These are phyloP conservation scores for Malassezia equina DNA, from an alignment of 1,284 basidiomycete genomes.

Conservation along the genomic window DNA sequence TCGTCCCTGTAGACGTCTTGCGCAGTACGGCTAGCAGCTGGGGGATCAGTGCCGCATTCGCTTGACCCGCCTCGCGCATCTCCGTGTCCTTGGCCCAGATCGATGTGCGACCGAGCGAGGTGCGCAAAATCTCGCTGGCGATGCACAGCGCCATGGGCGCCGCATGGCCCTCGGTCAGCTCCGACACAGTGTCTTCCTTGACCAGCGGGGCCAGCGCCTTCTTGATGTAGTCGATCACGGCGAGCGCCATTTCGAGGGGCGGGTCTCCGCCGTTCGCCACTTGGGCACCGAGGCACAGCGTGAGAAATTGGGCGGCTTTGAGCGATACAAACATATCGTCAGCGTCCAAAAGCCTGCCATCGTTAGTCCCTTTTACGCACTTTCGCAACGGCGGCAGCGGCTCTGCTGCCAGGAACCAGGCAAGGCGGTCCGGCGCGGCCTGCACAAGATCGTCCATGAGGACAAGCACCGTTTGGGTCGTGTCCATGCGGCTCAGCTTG, in stretches of 20 bases:
- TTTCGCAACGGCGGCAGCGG: conserved; percentile 73
- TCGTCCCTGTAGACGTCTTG: neutral
- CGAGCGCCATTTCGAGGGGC: neutral
- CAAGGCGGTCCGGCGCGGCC: conserved; percentile 52
- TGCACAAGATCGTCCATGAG: conserved; percentile 79
- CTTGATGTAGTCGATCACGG: conserved; percentile 12
- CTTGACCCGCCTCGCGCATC: neutral
- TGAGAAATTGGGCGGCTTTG: conserved; percentile 72
- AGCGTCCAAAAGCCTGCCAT: conserved; percentile 73
- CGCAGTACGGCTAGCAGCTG: conserved; percentile 8
- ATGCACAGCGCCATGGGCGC: conserved; percentile 84
- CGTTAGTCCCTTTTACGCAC: too few species aligned
- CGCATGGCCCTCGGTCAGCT: conserved; percentile 54
- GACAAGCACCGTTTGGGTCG: conserved; percentile 83
- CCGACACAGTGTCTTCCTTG: neutral
- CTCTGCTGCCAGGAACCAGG: conserved; percentile 57
- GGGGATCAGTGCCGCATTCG: neutral
- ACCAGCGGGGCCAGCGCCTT: neutral
- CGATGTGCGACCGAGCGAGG: conserved; percentile 60
- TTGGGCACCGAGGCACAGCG: conserved; percentile 18
- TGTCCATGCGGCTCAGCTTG: conserved; percentile 84
- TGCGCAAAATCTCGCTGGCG: conserved; percentile 71
- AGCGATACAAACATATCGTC: conserved; percentile 88
- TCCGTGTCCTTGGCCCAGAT: conserved; percentile 46
- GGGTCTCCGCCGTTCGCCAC: conserved; percentile 7